A percentile compares a stretch with the other conserved stretches of the same genome.
phyloP scores from a whole-genome alignment of 495 filamentous ascomycete species.

The Lophiotrema nucula region DNA sequence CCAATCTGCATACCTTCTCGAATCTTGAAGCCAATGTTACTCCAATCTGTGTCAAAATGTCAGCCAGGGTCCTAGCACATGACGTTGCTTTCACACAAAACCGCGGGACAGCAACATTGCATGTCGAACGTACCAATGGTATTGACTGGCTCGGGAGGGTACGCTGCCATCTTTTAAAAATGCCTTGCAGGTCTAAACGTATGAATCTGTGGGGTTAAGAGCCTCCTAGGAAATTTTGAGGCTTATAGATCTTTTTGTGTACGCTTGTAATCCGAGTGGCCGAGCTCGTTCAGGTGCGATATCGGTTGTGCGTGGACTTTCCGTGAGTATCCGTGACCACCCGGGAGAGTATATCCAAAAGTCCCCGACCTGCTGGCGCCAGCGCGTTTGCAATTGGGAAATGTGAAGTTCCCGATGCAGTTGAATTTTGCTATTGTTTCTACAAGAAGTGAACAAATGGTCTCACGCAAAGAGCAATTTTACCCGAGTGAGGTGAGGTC shows the following conservation, averaged over 20 bases:
- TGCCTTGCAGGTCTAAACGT: background rate
- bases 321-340: conserved; percentile 16
- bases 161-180: conserved; percentile 38
- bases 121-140: conserved; percentile 65
- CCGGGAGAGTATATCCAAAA: conserved; percentile 17
- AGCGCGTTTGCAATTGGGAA: background rate
- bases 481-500: no score
- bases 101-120: no score
- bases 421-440: no score
- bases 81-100: no score
- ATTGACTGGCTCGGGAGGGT: conserved; percentile 78
- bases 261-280: background rate
- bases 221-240: conserved; percentile 4
- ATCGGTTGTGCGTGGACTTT: conserved; percentile 5
- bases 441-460: no score
- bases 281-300: background rate
- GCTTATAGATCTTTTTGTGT: background rate
- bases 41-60: conserved; percentile 64
- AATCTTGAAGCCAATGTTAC: conserved; percentile 83
- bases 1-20: conserved; percentile 80
- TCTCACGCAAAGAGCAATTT: no score
- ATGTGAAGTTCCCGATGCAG: no score
- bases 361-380: background rate
- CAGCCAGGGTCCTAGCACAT: no score
- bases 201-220: background rate